Base-by-base conservation (phyloP, 306 rosid genomes). In the Cucurbita argyrosperma region DNA sequence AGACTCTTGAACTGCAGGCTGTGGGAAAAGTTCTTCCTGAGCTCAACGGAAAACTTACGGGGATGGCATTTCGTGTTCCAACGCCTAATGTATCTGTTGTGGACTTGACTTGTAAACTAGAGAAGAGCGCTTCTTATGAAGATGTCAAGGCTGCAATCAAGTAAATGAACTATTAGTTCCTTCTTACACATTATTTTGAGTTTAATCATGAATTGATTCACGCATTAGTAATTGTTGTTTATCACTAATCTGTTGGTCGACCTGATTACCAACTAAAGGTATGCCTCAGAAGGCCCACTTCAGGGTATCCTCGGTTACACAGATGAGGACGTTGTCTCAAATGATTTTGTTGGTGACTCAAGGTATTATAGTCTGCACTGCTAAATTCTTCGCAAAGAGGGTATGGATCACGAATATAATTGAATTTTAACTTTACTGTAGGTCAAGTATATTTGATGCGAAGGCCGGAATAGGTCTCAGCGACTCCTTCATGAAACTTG, bases 21-120 rank as follows among this genome's bases (percentile, higher is more conserved):
- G 96, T 94, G 74, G 98, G 98, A 19, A 94, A 94, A 83, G 98
- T 94, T 83, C 95, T 94, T 74, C 98, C 98, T 7, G 92, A 94
- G 54, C 92, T 94, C 58, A 94, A 91, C 80, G 97, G 97, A 69
- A 94, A 91, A 84, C 99, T 94, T 66, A 91, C 97, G 46, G 99
- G 97, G 72, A 94, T 94, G 97, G 99, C 99, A 47, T 91, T 94
- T 79, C 96, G 99, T 15, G 97, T 94, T 46, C 99, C 99, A 14
- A 94, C 99, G 52, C 88, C 97, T 42, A 91, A 94, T 78, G 96
- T 94, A 54, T 94, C 97, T 51, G 97, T 94, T 0, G 99, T 94
- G 76, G 99, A 94, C 87, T 82, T 91, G 70, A 94, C 99, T 35
- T 89, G 96, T 78, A 93, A 95, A 57, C 96, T 94, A 75, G 80